A percentile compares a stretch with the other conserved stretches of the same genome.
These are phyloP conservation scores for Neurospora discreta DNA, from an alignment of 495 filamentous ascomycete species.

Conservation along the genomic window DNA sequence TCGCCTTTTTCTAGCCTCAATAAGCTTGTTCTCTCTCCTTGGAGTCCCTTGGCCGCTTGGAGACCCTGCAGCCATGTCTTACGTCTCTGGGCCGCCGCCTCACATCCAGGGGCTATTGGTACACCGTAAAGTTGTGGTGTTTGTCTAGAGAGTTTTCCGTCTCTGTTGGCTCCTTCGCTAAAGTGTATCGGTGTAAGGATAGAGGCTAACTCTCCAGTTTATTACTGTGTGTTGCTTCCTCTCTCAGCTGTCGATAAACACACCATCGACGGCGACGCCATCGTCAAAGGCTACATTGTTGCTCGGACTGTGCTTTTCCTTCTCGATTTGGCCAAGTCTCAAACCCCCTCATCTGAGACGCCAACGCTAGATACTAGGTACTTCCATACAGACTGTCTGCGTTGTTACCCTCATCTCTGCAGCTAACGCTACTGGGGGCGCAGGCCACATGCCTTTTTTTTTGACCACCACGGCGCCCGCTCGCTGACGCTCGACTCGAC, in stretches of 20 bases:
- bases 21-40: neutral
- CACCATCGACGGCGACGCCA: neutral
- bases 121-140: neutral
- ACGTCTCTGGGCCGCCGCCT: neutral
- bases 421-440: neutral
- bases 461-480: neutral
- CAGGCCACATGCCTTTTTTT: neutral
- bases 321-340: neutral
- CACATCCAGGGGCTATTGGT: neutral
- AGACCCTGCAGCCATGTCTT: neutral
- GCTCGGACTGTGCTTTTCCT: neutral
- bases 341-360: neutral
- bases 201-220: neutral
- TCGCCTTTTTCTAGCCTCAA: neutral
- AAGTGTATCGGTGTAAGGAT: neutral
- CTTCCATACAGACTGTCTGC: neutral
- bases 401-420: neutral
- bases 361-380: neutral
- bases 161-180: neutral
- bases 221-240: neutral
- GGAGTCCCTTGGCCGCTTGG: neutral
- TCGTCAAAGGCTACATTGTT: neutral
- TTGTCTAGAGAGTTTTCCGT: neutral
- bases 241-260: neutral
- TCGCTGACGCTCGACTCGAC: neutral